Evolutionary conservation across 2,329 filamentous ascomycete genomes (phyloP).

Genomic region (Aureobasidium pullulans): DNA sequence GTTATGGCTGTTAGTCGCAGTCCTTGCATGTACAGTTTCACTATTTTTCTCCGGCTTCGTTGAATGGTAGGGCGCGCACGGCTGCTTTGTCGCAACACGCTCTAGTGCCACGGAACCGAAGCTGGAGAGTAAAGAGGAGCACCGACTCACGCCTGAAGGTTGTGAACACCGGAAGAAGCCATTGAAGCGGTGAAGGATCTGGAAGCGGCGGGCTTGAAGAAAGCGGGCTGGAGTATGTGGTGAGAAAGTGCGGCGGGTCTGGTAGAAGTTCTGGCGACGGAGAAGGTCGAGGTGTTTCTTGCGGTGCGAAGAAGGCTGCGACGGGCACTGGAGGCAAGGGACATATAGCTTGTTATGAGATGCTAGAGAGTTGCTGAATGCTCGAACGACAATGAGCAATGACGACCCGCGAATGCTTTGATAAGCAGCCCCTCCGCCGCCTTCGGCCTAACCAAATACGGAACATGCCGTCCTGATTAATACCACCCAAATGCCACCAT

Average conservation of each 20-base stretch:
- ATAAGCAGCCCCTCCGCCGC: conserved; percentile 7
- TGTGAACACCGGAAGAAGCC: conserved; percentile 43
- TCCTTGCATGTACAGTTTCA: not conserved
- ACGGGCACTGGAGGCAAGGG: conserved; percentile 10
- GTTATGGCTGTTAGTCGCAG: conserved; percentile 8
- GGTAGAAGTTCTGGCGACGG: conserved; percentile 3
- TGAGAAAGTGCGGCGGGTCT: conserved; percentile 12
- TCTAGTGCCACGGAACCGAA: not conserved
- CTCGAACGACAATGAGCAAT: not conserved
- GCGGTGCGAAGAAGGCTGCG: conserved; percentile 15
- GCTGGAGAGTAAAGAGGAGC: not conserved
- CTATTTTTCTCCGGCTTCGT: not conserved
- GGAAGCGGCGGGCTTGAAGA: conserved; percentile 18
- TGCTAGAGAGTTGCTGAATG: not conserved
- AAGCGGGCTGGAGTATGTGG: conserved; percentile 15
- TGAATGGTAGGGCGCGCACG: not conserved
- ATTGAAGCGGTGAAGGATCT: conserved; percentile 38
- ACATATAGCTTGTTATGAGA: not conserved
- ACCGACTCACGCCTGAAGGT: conserved; percentile 36
- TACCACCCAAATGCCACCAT: not conserved
- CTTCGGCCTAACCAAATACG: not conserved
- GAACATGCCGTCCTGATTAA: not conserved
- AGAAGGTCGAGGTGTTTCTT: conserved; percentile 13
- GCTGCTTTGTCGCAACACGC: not conserved
- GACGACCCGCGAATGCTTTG: not conserved